Base-by-base conservation (phyloP, 331 rosid species). In the Quercus phellos region DNA sequence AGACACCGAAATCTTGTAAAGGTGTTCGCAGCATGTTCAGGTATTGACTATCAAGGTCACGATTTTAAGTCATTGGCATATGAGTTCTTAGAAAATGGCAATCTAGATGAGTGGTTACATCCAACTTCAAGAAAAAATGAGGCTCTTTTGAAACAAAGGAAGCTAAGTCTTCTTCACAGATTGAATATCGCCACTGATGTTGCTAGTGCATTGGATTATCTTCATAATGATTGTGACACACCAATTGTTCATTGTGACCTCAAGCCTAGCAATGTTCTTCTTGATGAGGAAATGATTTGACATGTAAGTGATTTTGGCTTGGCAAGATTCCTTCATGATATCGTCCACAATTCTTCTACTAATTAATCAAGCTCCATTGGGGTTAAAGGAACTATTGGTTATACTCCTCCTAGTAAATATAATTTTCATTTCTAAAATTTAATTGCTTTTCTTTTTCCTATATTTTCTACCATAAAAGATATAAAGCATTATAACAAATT, bases 181-280 rank as follows among this genome's bases (percentile, higher is more conserved):
- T 35, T 88, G 8, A 81, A 79, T 73, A 77, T 88, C 68, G 83
- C 86, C 30, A 88, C 81, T 60, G 88, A 86, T 75, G 87, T 84
- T 74, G 86, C 90, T 59, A 83, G 30, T 81, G 90, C 87, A 18
- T 35, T 88, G 54, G 86, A 87, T 27, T 85, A 90, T 77, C 87
- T 90, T 24, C 84, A 88, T 73, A 69, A 78, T 73, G 16, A 34
- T 16, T 85, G 88, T 58, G 75, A 90, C 59, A 76, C 84, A 9
- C 73, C 90, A 11, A 82, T 88, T n/a, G 88, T 88, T 70, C 93
- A 90, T 58, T 87, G 92, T 75, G 91, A 90, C 51, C 68, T 87
- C 66, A 90, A 88, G 85, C 89, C 90, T 1, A 85, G 86, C 77
- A 90, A 90, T 64, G 68, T 85, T 17, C 91, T 90, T 22, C 92